A percentile compares a stretch with the other conserved stretches of the same genome.
Conservation (phyloP, 1,139 yeast genomes). For the Yamadazyma oceani region DNA sequence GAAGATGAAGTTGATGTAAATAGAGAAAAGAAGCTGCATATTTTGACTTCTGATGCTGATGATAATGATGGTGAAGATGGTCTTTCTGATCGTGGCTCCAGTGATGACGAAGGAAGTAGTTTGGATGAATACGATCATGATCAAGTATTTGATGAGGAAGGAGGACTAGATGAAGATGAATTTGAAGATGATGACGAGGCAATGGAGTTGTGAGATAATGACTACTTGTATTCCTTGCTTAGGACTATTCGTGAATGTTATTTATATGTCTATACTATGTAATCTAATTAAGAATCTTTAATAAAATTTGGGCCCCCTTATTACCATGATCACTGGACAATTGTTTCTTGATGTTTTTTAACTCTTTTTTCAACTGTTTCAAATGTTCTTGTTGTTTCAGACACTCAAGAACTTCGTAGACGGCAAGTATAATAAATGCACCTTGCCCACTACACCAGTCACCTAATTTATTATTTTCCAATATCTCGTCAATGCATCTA, state of each 20-base stretch:
- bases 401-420: slow-evolving; percentile 53
- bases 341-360: slow-evolving; percentile 53
- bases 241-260: background rate
- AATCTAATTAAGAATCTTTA: slow-evolving; percentile 29
- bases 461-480: slow-evolving; percentile 44
- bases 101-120: slow-evolving; percentile 11
- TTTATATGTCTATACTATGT: slow-evolving; percentile 4
- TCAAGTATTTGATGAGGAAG: slow-evolving; percentile 18
- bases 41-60: background rate
- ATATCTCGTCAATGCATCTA: slow-evolving; percentile 50
- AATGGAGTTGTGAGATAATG: slow-evolving; percentile 13
- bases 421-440: slow-evolving; percentile 77
- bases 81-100: slow-evolving; percentile 3
- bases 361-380: slow-evolving; percentile 49
- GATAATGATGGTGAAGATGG: slow-evolving; percentile 3
- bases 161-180: slow-evolving; percentile 16
- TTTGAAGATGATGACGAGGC: slow-evolving; percentile 12
- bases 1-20: slow-evolving; percentile 15
- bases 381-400: slow-evolving; percentile 32
- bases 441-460: slow-evolving; percentile 79
- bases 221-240: background rate
- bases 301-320: slow-evolving; percentile 78
- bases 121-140: slow-evolving; percentile 22
- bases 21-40: too few relatives aligned
- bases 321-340: slow-evolving; percentile 51